These are phyloP conservation scores for Linanthus parryae DNA, from an alignment of 148 eudicot genomes.

Conservation along the genomic window DNA sequence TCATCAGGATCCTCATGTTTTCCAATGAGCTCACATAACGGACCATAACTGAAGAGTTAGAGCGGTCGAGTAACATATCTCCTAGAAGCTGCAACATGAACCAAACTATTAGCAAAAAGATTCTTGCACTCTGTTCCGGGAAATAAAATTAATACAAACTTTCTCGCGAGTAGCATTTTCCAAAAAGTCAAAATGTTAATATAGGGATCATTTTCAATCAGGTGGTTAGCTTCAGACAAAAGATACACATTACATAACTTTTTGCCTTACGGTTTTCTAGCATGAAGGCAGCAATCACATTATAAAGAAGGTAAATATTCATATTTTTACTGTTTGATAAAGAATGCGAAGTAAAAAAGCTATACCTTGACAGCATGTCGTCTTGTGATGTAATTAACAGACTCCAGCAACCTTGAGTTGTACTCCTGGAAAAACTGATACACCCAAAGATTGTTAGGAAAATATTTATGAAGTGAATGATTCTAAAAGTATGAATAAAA, in stretches of 20 bases:
- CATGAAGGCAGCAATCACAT: too few relatives aligned
- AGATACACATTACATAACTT: too few relatives aligned
- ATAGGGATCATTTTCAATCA: too few relatives aligned
- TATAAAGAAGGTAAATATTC: too few relatives aligned
- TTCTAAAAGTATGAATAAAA: background rate
- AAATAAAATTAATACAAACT: too few relatives aligned
- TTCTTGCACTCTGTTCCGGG: too few relatives aligned
- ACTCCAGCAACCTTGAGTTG: conserved; percentile 36
- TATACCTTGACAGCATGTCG: conserved; percentile 55
- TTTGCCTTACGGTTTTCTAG: too few relatives aligned
- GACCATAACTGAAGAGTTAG: conserved; percentile 75
- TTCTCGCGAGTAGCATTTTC: too few relatives aligned
- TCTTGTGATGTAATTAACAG: conserved; percentile 43
- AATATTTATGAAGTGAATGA: background rate
- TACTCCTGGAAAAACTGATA: conserved; percentile 30
- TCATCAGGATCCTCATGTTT: conserved; percentile 83
- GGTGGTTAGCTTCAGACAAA: too few relatives aligned
- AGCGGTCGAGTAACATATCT: conserved; percentile 86
- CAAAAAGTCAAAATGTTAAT: too few relatives aligned
- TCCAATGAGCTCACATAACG: conserved; percentile 72
- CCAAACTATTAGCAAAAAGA: background rate
- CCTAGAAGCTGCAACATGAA: conserved; percentile 55
- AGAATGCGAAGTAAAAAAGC: too few relatives aligned
- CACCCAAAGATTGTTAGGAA: conserved; percentile 1
- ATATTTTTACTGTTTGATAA: too few relatives aligned